A percentile compares a stretch with the other conserved stretches of the same genome.
These are phyloP conservation scores for Glarea lozoyensis DNA, from an alignment of 495 filamentous ascomycete species.

Conservation along the genomic window DNA sequence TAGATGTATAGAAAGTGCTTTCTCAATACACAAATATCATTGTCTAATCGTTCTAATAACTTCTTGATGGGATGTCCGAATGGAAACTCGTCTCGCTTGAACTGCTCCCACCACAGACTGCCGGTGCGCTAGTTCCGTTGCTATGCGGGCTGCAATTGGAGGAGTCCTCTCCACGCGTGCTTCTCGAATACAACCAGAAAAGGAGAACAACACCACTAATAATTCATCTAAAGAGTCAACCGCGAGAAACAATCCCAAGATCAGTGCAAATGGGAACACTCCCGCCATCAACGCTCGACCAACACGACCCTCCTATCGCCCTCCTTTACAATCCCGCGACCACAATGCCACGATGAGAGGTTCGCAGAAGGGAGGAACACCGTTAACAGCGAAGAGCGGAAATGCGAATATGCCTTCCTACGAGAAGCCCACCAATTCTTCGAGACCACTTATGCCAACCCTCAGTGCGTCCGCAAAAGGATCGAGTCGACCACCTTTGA, in stretches of 20 bases:
- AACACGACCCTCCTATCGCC: constrained; percentile 6
- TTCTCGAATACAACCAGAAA: too few species aligned
- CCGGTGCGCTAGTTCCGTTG: too few species aligned
- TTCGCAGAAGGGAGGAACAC: constrained; percentile 13
- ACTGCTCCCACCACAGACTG: too few species aligned
- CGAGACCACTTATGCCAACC: constrained; percentile 34
- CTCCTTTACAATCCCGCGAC: constrained; percentile 16
- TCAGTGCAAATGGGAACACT: constrained; percentile 31
- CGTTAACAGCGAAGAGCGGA: constrained; percentile 13
- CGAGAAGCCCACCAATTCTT: constrained; percentile 44
- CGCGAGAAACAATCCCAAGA: constrained; percentile 9
- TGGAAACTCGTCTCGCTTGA: too few species aligned
- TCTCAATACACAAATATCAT: too few species aligned
- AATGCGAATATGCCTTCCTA: constrained; percentile 33
- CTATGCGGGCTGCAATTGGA: too few species aligned
- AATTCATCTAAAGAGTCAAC: too few species aligned
- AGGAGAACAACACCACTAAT: too few species aligned
- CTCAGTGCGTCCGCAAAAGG: constrained; percentile 36
- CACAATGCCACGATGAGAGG: constrained; percentile 25
- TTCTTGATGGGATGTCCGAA: too few species aligned
- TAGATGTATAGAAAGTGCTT: too few species aligned
- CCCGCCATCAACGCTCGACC: constrained; percentile 17
- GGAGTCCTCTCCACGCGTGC: too few species aligned
- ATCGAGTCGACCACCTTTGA: constrained; percentile 30
- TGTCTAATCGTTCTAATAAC: too few species aligned